Base-by-base conservation (phyloP, 1,284 basidiomycete genomes). In the Marasmius tenuissimus region DNA sequence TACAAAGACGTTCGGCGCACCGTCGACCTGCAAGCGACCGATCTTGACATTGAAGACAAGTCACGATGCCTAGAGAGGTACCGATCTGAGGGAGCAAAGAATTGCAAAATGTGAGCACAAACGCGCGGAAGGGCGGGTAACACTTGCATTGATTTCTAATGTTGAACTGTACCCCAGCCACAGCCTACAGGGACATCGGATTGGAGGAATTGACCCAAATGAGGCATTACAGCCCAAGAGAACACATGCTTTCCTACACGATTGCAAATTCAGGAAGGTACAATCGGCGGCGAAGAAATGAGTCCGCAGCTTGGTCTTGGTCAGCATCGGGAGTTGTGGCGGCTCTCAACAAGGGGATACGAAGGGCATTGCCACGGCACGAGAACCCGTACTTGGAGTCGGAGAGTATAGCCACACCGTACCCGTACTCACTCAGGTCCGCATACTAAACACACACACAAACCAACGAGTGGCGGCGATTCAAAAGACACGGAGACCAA, bases 371-470 rank as follows among this genome's bases (percentile, higher is more conserved):
- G 10, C 93, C 93, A 60, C 84, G 79, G 66, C 92, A 93, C 0
- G 93, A 86, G 76, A 92, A 93, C 1, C 93, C 95, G 63, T 97
- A 96, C 75, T 98, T 98, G 66, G 92, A 96, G 75, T 98, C 96
- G 18, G 95, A 97, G 22, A 99, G 78, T 60, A 98, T 83, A 0
- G 95, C 94, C 1, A 98, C 91, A 27, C 96, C 96, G 70, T 97
- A 97, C 0, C 96, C 96, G 69, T 87, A 96, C 75, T 97, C 93
- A 73, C 90, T 92, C 52, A 96, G 76, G 71, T 97, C 94, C 4
- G 90, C 91, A 61, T 84, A 93, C 89, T 92, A 61, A 39, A 59
- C 16, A 60, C 20, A 60, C 47, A 59, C n/a, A 61, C 22, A 14
- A 8, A 61, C 61, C 35, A 61, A 40, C 18, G 42, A 5, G 14